Base-by-base conservation (phyloP, 2,329 filamentous ascomycete species). In the Hypoxylon sp. region DNA sequence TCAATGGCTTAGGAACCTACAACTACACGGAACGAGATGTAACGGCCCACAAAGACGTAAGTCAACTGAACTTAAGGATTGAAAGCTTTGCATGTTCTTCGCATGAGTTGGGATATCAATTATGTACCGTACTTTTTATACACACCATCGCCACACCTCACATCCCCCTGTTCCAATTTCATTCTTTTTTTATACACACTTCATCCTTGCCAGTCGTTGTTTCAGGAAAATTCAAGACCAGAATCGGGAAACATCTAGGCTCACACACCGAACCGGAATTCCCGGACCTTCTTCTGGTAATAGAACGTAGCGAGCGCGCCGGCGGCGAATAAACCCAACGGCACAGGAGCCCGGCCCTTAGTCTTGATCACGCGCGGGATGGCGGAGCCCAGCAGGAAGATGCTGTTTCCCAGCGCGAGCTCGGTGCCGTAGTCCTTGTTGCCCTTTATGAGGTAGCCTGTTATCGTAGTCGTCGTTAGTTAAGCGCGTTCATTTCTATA, bases 391-490 rank as follows among this genome's bases (percentile, higher is more conserved):
- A 78, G 75, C 14, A 82, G 68, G 2, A 80, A 68, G 37, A 82
- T 66, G 63, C 80, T 82, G 72, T 79, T 82, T 39, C 78, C 80
- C 3, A 82, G 76, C 1, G 81, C 81, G 35, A 82, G 75, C 75
- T 82, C 81, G 9, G 81, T 73, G 37, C 81, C 81, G 55, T 82
- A 81, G 74, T 82, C 80, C 72, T 80, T 80, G 74, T 82, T 82
- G 60, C 78, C 72, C 72, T 80, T 81, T 62, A 82, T 76, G 22
- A 82, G 78, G 48, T 82, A 82, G 51, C 80, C 81, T 82, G 5
- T 42, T 39, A 24, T n/a, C 26, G 33, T 56, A 24, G 52, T 9
- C 9, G 17, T 56, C 33, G 17, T 56, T 33, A 56, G 29, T 24
- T 19, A 19, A 17, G 22, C 29, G 2, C 29, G 8, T 48, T 8